Evolutionary conservation across 345 rosid species (phyloP), one percentile per base, ranked within the genome.

Genomic region (Aegle marmelos): DNA sequence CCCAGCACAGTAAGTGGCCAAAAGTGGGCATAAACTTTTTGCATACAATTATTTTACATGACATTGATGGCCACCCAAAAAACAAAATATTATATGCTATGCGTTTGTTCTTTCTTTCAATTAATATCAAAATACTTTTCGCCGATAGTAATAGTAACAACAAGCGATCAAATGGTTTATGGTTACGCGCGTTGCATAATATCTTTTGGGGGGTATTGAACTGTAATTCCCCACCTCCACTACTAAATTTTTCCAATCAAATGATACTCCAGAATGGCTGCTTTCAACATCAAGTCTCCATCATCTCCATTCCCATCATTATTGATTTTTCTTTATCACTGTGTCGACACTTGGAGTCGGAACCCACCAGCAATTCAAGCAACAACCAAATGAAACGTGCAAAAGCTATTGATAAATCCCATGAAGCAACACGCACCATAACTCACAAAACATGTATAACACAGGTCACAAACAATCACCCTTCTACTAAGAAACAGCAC

Each of bases 241-340:
- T 36, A 22, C 64, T 39, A n/a, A 9, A 0, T 25, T 41, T 68
- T 13, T 14, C 30, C 45, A 30, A 45, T 21, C 31, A 63, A 45
- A 19, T 41, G 56, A 11, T 61, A 28, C 58, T 41, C 37, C 48
- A 9, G 48, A 63, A 64, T 34, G 69, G 63, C 63, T 72, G 74
- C 61, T 80, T 72, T 76, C 79, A 71, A 39, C 69, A 41, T 14
- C 54, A 80, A 31, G 41, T n/a, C 68, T 24, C 68, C 70, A 75
- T 63, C 31, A 63, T 24, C 67, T 36, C 21, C 4, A 70, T 10
- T 37, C 22, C 66, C 69, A n/a, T n/a, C 63, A 33, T 41, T 9
- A 45, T 53, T 14, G 22, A 19, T 68, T 62, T 21, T 74, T 16
- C 25, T 7, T 45, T 68, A 53, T 61, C 58, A 9, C 9, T 27